phyloP scores from a whole-genome alignment of 139 green algal genomes.

The Eudorina sp. region DNA sequence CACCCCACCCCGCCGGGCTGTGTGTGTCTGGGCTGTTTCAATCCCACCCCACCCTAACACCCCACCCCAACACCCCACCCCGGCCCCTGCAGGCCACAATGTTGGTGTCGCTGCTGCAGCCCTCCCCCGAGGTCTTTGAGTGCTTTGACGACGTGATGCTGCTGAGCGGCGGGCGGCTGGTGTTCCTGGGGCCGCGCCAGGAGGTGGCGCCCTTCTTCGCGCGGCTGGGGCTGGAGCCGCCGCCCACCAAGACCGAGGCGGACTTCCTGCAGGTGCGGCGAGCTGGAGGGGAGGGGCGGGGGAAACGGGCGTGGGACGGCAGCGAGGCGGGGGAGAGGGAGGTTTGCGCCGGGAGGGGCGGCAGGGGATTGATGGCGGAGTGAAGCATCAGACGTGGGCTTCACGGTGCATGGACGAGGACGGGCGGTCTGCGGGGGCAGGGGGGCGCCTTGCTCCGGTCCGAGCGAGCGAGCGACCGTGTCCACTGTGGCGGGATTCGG shows the following conservation, averaged over 20 bases:
- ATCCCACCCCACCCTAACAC: background rate
- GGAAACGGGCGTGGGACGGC: too few relatives aligned
- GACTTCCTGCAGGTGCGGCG: conserved; percentile 83
- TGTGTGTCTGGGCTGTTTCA: background rate
- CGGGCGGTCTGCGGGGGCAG: too few relatives aligned
- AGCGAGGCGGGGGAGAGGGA: too few relatives aligned
- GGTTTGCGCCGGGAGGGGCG: too few relatives aligned
- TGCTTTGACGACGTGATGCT: conserved; percentile 78
- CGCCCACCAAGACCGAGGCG: conserved; percentile 69
- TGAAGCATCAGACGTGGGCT: too few relatives aligned
- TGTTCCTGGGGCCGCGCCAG: conserved; percentile 65
- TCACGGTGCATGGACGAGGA: too few relatives aligned
- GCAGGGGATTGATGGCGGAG: too few relatives aligned
- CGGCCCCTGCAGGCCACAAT: conserved; percentile 61
- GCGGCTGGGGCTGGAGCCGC: conserved; percentile 57
- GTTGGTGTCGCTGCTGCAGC: conserved; percentile 87
- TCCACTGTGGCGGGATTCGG: too few relatives aligned
- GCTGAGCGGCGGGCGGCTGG: conserved; percentile 61
- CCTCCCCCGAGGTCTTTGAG: conserved; percentile 79
- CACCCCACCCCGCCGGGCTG: background rate
- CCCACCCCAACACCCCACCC: background rate
- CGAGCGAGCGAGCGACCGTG: too few relatives aligned
- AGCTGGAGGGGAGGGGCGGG: too few relatives aligned
- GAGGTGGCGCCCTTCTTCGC: conserved; percentile 77
- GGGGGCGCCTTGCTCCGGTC: too few relatives aligned